Evolutionary conservation across 768 basidiomycete genomes (phyloP).

Genomic region (Agaricus blazei): DNA sequence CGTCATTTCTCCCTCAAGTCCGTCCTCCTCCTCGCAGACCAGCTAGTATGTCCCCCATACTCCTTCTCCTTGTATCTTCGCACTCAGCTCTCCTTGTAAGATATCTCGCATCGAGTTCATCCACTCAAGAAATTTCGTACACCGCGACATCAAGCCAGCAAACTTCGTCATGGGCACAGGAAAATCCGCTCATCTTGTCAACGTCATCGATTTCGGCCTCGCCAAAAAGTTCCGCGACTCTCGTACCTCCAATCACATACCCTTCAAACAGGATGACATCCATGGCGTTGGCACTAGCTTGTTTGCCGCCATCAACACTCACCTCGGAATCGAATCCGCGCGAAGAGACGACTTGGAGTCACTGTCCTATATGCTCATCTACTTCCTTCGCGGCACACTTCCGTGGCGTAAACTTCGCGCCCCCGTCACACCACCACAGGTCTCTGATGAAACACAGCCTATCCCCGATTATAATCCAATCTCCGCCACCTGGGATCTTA

Average conservation of each 20-base stretch:
- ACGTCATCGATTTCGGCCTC: conserved; percentile 88
- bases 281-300: conserved; percentile 78
- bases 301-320: conserved; percentile 14
- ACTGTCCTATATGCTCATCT: conserved; percentile 78
- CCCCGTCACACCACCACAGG: conserved; percentile 27
- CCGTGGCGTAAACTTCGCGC: conserved; percentile 77
- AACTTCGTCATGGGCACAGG: conserved; percentile 94
- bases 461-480: conserved; percentile 45
- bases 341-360: conserved; percentile 79
- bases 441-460: conserved; percentile 20
- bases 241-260: conserved; percentile 59
- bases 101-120: conserved; percentile 96
- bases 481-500: conserved; percentile 70
- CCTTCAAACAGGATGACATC: conserved; percentile 67
- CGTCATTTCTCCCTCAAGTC: conserved; percentile 93
- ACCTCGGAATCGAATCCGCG: conserved; percentile 50
- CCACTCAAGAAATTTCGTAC: conserved; percentile 90
- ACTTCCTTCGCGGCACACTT: conserved; percentile 71
- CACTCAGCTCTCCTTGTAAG: conserved; percentile 30
- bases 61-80: neutral
- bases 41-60: conserved; percentile 61
- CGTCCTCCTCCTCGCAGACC: conserved; percentile 88
- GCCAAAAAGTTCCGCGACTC: conserved; percentile 74
- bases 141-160: conserved; percentile 97
- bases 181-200: conserved; percentile 60